A percentile compares a stretch with the other conserved stretches of the same genome.
phyloP scores from a whole-genome alignment of 202 grass and related monocot species.

The Panicum hallii region DNA sequence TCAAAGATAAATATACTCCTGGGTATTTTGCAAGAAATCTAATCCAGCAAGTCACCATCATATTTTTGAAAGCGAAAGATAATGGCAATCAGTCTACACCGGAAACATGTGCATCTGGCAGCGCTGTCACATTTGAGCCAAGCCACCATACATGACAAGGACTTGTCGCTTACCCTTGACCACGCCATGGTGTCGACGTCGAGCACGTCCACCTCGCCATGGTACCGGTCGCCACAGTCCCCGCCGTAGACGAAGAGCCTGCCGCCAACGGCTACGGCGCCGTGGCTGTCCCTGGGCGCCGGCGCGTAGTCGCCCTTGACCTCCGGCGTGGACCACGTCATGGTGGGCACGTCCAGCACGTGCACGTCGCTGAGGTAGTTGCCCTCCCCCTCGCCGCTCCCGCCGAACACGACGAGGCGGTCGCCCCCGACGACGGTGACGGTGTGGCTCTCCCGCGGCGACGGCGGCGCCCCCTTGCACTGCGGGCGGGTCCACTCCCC shows the following conservation, averaged over 20 bases:
- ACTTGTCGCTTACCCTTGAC: slow-evolving; percentile 71
- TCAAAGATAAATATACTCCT: background rate
- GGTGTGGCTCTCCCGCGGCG: slow-evolving; percentile 89
- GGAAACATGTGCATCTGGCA: slow-evolving; percentile 41
- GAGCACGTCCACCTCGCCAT: slow-evolving; percentile 88
- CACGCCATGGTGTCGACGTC: slow-evolving; percentile 81
- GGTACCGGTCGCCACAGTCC: slow-evolving; percentile 91
- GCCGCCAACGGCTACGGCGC: slow-evolving; percentile 59
- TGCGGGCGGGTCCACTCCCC: slow-evolving; percentile 75
- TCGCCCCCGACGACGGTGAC: slow-evolving; percentile 59
- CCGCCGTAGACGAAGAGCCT: slow-evolving; percentile 86
- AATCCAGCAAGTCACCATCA: slow-evolving; percentile 16
- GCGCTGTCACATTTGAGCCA: slow-evolving; percentile 8
- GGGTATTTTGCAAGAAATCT: background rate
- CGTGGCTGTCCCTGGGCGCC: slow-evolving; percentile 87
- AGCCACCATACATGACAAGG: slow-evolving; percentile 25
- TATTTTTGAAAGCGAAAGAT: slow-evolving; percentile 41
- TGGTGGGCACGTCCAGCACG: slow-evolving; percentile 69
- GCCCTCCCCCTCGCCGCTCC: slow-evolving; percentile 88
- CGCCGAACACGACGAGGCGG: slow-evolving; percentile 82
- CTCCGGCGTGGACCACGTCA: slow-evolving; percentile 85
- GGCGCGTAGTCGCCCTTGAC: slow-evolving; percentile 55
- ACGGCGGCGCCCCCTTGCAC: slow-evolving; percentile 70
- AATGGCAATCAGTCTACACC: slow-evolving; percentile 21
- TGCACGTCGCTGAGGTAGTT: slow-evolving; percentile 97